Base-by-base conservation (phyloP, 768 basidiomycete species). In the Nevesoporus exiguus region DNA sequence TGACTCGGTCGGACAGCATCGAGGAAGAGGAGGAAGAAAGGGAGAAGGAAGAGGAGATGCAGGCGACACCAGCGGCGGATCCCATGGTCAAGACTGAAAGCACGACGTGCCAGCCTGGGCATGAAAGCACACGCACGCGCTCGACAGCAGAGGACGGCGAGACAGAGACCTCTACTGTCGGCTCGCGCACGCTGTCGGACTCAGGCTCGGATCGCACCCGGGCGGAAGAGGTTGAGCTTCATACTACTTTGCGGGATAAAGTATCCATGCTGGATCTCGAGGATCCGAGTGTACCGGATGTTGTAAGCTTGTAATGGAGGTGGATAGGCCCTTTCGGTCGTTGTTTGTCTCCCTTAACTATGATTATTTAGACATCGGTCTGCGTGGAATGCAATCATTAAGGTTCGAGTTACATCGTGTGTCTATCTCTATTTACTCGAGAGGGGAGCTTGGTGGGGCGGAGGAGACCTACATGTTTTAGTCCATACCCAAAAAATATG, bases 1-100 rank as follows among this genome's bases (percentile, higher is more conserved):
- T 70, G 37, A 47, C 48, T 42, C 59, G 66, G n/a, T 68, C 70
- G 13, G 69, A 71, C 47, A 72, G 68, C 49, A 69, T 69, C 17
- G 66, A 62, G 45, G 68, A 70, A 51, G 66, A 66, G 29, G 55
- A 71, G 19, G 64, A 70, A 37, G 67, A 60, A 22, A 67, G 65
- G n/a, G 52, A 49, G 1, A 52, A 57, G 47, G 59, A 51, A 31
- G 51, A 46, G 19, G 60, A 58, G 29, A 29, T 44, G 24, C 49
- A 46, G 44, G 47, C 5, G 17, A 31, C 51, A 24, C 47, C 34
- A 17, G 34, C 9, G 15, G 49, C 13, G 9, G 25, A 36, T 19
- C 44, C 29, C 3, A 31, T 49, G 29, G 25, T 58, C 48, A 36
- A 30, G 39, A 40, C 47, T 2, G 47, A 61, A 15, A 51, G 24